Percentiles rank a stretch among this genome's conserved stretches.
phyloP scores from a whole-genome alignment of 2,329 filamentous ascomycete genomes.

The Sporothrix brasiliensis region DNA sequence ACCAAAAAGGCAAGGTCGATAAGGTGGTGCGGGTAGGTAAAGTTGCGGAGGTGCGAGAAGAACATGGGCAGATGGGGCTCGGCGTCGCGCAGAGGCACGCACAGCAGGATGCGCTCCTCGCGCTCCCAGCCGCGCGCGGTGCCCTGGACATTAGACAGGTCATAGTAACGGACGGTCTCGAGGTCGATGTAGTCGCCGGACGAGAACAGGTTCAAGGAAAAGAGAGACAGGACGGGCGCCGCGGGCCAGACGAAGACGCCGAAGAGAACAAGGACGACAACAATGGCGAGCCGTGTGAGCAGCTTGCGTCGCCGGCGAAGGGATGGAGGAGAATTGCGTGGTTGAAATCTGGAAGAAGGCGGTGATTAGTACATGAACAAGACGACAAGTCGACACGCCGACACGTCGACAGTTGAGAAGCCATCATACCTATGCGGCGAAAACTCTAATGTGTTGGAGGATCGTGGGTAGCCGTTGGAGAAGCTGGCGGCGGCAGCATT shows the following conservation, averaged over 20 bases:
- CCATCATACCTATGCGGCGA: constrained; percentile 77
- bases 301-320: constrained; percentile 73
- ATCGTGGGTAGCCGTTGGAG: constrained; percentile 79
- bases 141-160: constrained; percentile 87
- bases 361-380: background rate
- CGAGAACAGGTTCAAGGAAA: constrained; percentile 71
- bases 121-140: constrained; percentile 93
- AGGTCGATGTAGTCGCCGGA: constrained; percentile 72
- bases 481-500: constrained; percentile 65
- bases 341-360: constrained; percentile 69
- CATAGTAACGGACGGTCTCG: constrained; percentile 96
- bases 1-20: constrained; percentile 97
- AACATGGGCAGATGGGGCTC: constrained; percentile 94
- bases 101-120: constrained; percentile 92
- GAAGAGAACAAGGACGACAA: constrained; percentile 64
- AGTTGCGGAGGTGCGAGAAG: constrained; percentile 94
- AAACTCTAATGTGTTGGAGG: constrained; percentile 75
- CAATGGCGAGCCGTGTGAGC: constrained; percentile 66
- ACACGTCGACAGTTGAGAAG: background rate
- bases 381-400: background rate
- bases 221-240: constrained; percentile 62
- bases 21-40: constrained; percentile 95
- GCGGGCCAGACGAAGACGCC: constrained; percentile 75
- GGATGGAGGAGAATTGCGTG: constrained; percentile 72
- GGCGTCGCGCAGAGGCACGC: constrained; percentile 91